Base-by-base conservation (phyloP, 1,284 basidiomycete genomes). In the Sanghuangporus weigelae region DNA sequence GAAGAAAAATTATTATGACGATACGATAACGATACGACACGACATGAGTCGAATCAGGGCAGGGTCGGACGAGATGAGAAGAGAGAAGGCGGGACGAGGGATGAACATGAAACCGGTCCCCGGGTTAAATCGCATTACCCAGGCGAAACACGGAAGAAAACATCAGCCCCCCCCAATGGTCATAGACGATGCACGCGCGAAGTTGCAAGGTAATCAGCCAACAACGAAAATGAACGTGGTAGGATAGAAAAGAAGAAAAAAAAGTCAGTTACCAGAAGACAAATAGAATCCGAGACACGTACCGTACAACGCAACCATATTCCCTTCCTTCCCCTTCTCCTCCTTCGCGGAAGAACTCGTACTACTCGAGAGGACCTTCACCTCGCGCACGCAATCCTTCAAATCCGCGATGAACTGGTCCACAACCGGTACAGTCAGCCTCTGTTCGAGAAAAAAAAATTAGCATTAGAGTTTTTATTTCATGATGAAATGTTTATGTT, bases 301-400 rank as follows among this genome's bases (percentile, higher is more conserved):
- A 94, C 93, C 95, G 73, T 96, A 96, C 4, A 96, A 72, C 16
- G 88, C 83, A 3, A 96, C 92, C 91, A 96, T 93, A 48, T 85
- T 84, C 7, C 95, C 95, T 69, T 86, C 80, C 40, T 56, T 56
- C 19, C 57, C 63, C 39, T 60, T 60, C 2, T 31, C 26, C 26
- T 31, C 3, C 40, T 39, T 35, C 66, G 82, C 85, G 59, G 78
- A 77, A 6, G 86, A 85, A 16, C 76, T 72, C 44, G 76, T 67
- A 31, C 26, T 31, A 31, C 26, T 31, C 26, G 26, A 31, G 26
- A 31, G 26, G 26, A 31, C 26, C 69, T 82, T 86, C 31, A 87
- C 87, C 64, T 87, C 85, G 39, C 76, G 76, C 5, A 96, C 85
- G 1, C 85, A 79, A 49, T 86, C 84, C 75, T 95, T 95, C 67